Evolutionary conservation across 1,284 basidiomycete species (phyloP).

Genomic region (Sphagnurus paluster): DNA sequence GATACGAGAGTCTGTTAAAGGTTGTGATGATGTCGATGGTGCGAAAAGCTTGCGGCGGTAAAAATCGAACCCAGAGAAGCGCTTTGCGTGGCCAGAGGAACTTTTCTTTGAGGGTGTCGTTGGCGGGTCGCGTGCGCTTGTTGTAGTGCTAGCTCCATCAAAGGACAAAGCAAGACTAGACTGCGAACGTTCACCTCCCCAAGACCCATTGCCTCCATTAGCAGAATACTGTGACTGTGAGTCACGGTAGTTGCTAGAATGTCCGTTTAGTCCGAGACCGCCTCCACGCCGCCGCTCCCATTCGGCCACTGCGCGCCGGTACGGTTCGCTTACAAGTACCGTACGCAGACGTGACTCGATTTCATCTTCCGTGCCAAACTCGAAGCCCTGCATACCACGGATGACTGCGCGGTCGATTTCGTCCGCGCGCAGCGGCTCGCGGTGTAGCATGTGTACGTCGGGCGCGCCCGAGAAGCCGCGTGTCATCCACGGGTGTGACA

Average conservation of each 20-base stretch:
- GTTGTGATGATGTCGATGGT: conserved; percentile 54
- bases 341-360: conserved; percentile 76
- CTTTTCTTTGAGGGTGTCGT: conserved; percentile 52
- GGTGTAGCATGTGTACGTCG: conserved; percentile 82
- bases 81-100: conserved; percentile 33
- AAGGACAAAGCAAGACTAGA: conserved; percentile 69
- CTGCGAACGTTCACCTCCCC: conserved; percentile 61
- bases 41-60: conserved; percentile 90
- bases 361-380: conserved; percentile 89
- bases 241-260: conserved; percentile 49
- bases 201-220: conserved; percentile 37
- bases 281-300: conserved; percentile 65
- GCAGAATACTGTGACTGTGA: conserved; percentile 23
- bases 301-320: conserved; percentile 68
- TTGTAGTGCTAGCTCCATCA: conserved; percentile 37
- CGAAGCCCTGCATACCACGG: conserved; percentile 93
- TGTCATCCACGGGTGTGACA: conserved; percentile 92
- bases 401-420: conserved; percentile 89
- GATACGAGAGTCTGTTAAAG: conserved; percentile 46
- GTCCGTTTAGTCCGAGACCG: neutral
- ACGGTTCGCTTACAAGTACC: conserved; percentile 80
- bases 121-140: conserved; percentile 39
- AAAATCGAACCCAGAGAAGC: conserved; percentile 94
- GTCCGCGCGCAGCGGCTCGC: conserved; percentile 84
- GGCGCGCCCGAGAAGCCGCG: conserved; percentile 85